Evolutionary conservation across 2,329 filamentous ascomycete species (phyloP).

Genomic region (Lasiodiplodia gonubiensis): DNA sequence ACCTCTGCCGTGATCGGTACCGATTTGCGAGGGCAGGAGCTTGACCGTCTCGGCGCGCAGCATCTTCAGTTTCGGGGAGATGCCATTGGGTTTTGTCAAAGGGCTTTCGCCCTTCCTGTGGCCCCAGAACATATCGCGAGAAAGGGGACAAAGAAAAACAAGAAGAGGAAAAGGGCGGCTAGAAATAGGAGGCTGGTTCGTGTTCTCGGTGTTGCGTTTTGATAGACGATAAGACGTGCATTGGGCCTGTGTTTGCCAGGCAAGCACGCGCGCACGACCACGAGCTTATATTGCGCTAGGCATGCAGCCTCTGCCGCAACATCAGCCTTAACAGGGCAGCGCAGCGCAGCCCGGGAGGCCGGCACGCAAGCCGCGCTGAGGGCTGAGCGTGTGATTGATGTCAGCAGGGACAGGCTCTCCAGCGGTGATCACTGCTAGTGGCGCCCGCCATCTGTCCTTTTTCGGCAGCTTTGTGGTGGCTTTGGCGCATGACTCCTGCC

Average conservation of each 20-base stretch:
- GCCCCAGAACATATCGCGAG: constrained; percentile 8
- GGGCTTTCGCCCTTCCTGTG: not conserved
- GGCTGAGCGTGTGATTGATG: constrained; percentile 12
- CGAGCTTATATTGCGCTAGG: constrained; percentile 4
- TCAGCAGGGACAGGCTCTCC: constrained; percentile 17
- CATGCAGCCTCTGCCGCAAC: constrained; percentile 6
- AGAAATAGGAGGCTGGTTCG: constrained; percentile 9
- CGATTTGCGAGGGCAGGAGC: constrained; percentile 27
- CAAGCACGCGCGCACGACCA: constrained; percentile 6
- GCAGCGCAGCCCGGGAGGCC: not conserved
- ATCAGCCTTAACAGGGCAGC: constrained; percentile 11
- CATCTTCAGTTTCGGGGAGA: constrained; percentile 14
- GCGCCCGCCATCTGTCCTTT: not conserved
- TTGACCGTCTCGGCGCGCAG: constrained; percentile 23
- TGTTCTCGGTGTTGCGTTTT: constrained; percentile 9
- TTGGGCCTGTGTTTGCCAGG: constrained; percentile 12
- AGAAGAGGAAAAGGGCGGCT: not conserved
- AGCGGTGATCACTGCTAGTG: not conserved
- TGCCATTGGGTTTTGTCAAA: constrained; percentile 2
- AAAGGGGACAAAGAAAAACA: not conserved
- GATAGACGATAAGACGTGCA: constrained; percentile 17
- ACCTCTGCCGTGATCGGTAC: not conserved
- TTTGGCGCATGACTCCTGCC: constrained; percentile 16
- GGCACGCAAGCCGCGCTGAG: not conserved
- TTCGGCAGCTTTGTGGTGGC: constrained; percentile 1